Evolutionary conservation across 2,329 filamentous ascomycete species (phyloP).

Genomic region (Colletotrichum sp.): DNA sequence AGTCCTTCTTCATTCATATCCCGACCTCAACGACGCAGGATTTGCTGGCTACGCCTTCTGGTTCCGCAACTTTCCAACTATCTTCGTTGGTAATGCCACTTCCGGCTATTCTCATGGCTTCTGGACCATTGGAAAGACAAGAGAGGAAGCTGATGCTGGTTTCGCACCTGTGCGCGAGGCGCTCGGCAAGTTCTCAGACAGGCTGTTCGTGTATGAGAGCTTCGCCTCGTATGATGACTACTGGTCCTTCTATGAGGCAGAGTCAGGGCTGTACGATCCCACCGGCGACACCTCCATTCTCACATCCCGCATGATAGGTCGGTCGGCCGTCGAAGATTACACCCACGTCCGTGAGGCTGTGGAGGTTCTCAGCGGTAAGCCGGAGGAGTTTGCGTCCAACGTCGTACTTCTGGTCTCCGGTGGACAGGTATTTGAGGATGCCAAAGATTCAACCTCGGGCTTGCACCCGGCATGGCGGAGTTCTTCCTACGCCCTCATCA

Average conservation of each 20-base stretch:
- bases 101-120: conserved; percentile 33
- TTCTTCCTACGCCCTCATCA: not conserved
- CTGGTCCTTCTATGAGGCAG: conserved; percentile 32
- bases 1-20: conserved; percentile 33
- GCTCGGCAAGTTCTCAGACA: conserved; percentile 23
- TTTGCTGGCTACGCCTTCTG: conserved; percentile 33
- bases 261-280: conserved; percentile 27
- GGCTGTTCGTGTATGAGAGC: conserved; percentile 25
- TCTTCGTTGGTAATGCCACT: conserved; percentile 27
- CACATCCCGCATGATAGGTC: conserved; percentile 33
- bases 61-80: conserved; percentile 27
- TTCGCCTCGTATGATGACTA: conserved; percentile 31
- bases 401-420: conserved; percentile 32
- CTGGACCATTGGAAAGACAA: conserved; percentile 30
- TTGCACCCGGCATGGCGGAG: conserved; percentile 23
- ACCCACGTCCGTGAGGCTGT: conserved; percentile 26
- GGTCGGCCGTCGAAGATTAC: conserved; percentile 22
- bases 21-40: conserved; percentile 33
- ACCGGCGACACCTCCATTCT: conserved; percentile 26
- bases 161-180: conserved; percentile 23
- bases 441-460: conserved; percentile 27
- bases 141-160: conserved; percentile 24
- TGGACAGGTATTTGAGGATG: conserved; percentile 32
- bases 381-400: conserved; percentile 26
- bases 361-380: conserved; percentile 28